These are phyloP conservation scores for Berkeleyomyces rouxiae DNA, from an alignment of 2,329 filamentous ascomycete species.

Conservation along the genomic window DNA sequence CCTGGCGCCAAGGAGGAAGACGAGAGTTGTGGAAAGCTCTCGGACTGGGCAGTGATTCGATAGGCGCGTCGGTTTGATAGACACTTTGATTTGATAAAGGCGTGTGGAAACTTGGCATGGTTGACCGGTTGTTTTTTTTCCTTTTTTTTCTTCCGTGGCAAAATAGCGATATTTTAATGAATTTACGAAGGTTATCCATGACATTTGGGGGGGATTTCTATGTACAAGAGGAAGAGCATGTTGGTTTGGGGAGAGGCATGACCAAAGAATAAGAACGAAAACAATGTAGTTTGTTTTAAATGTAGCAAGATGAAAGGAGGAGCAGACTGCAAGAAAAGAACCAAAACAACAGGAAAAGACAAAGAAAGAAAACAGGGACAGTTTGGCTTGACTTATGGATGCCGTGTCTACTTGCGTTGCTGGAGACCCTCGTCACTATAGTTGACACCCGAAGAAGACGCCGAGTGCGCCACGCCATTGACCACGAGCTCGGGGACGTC, in stretches of 20 bases:
- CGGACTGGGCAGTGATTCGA: slow-evolving; percentile 73
- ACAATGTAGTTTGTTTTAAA: too few species aligned
- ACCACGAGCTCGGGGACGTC: neutral
- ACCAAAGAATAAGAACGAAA: too few species aligned
- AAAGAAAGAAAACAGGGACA: neutral
- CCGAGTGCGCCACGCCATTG: neutral
- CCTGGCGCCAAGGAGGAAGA: slow-evolving; percentile 55
- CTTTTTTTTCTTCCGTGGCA: neutral
- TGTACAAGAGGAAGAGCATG: too few species aligned
- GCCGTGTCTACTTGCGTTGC: slow-evolving; percentile 2
- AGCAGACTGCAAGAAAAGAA: neutral
- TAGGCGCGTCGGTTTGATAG: slow-evolving; percentile 20
- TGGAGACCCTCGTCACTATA: neutral
- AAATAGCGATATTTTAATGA: neutral
- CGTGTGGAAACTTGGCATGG: neutral
- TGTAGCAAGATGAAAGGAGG: too few species aligned
- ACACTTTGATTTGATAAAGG: too few species aligned
- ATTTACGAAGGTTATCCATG: neutral
- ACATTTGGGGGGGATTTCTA: too few species aligned
- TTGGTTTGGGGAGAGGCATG: too few species aligned
- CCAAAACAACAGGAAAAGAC: neutral
- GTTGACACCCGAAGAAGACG: slow-evolving; percentile 8
- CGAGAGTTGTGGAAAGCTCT: slow-evolving; percentile 43
- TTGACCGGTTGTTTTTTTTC: neutral
- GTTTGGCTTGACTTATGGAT: neutral